phyloP scores from a whole-genome alignment of 192 early-diverging fungal genomes.

The Coemansia sp. region DNA sequence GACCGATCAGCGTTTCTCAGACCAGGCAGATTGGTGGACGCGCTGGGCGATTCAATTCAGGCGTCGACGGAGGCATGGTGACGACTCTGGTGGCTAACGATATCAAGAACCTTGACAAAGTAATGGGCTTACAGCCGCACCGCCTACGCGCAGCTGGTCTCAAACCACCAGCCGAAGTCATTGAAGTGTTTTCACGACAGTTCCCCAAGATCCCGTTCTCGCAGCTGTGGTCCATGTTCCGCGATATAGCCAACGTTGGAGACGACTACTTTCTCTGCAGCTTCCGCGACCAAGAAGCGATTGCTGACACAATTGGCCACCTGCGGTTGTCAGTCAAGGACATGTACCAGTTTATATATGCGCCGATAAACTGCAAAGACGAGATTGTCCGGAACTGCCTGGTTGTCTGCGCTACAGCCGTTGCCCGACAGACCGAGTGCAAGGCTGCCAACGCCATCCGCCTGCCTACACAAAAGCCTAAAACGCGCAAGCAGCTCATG shows the following conservation, averaged over 20 bases:
- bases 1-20: constrained; percentile 66
- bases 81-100: constrained; percentile 54
- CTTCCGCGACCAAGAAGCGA: constrained; percentile 59
- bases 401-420: constrained; percentile 25
- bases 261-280: constrained; percentile 77
- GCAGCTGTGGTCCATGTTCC: constrained; percentile 69
- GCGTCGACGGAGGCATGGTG: constrained; percentile 64
- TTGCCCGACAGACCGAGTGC: constrained; percentile 34
- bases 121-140: constrained; percentile 33
- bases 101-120: constrained; percentile 7
- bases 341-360: constrained; percentile 65
- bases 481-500: constrained; percentile 30
- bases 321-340: constrained; percentile 63
- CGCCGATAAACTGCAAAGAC: constrained; percentile 58
- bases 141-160: constrained; percentile 60
- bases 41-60: constrained; percentile 80
- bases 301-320: constrained; percentile 63
- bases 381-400: constrained; percentile 7
- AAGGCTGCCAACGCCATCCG: constrained; percentile 52
- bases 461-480: constrained; percentile 46
- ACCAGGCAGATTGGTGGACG: constrained; percentile 93
- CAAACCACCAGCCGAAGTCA: constrained; percentile 68
- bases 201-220: constrained; percentile 63
- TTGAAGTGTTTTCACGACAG: constrained; percentile 73
- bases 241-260: constrained; percentile 63